A percentile compares a stretch with the other conserved stretches of the same genome.
phyloP scores from a whole-genome alignment of 495 filamentous ascomycete genomes.

The Copromyces sp. region DNA sequence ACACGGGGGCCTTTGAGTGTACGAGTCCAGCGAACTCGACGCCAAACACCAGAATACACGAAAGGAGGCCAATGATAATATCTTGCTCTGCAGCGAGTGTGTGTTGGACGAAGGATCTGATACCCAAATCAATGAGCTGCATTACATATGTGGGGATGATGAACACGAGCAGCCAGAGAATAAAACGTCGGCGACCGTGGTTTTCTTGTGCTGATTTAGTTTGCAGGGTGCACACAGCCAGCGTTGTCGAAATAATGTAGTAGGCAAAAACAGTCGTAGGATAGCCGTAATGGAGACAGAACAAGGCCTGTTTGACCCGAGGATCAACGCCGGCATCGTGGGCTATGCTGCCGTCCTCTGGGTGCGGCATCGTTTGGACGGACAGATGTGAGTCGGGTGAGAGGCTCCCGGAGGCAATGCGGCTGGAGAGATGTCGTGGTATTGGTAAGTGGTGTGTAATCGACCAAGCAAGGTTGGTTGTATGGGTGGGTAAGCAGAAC shows the following conservation, averaged over 20 bases:
- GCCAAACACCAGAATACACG: constrained; percentile 45
- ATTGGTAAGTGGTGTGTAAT: background rate
- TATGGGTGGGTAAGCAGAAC: background rate
- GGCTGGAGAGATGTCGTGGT: background rate
- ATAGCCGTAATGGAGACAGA: constrained; percentile 42
- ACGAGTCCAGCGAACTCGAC: constrained; percentile 42
- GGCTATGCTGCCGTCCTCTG: constrained; percentile 6
- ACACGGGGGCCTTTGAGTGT: constrained; percentile 40
- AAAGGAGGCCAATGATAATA: constrained; percentile 41
- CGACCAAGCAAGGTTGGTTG: background rate
- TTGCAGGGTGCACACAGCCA: constrained; percentile 48
- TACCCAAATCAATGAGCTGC: constrained; percentile 33
- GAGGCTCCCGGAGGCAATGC: background rate
- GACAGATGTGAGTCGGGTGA: background rate
- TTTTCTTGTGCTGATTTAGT: constrained; percentile 26
- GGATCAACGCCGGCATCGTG: background rate
- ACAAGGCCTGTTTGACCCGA: constrained; percentile 10
- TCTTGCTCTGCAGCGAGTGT: constrained; percentile 35
- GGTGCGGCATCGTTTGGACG: constrained; percentile 10
- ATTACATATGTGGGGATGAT: constrained; percentile 41
- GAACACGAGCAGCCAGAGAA: constrained; percentile 37
- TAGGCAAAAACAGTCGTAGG: constrained; percentile 45
- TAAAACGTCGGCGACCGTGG: constrained; percentile 34
- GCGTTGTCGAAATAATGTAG: constrained; percentile 39
- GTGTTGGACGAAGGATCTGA: constrained; percentile 27